These are phyloP conservation scores for Ustilago bromivora DNA, from an alignment of 1,284 basidiomycete genomes.

Conservation along the genomic window DNA sequence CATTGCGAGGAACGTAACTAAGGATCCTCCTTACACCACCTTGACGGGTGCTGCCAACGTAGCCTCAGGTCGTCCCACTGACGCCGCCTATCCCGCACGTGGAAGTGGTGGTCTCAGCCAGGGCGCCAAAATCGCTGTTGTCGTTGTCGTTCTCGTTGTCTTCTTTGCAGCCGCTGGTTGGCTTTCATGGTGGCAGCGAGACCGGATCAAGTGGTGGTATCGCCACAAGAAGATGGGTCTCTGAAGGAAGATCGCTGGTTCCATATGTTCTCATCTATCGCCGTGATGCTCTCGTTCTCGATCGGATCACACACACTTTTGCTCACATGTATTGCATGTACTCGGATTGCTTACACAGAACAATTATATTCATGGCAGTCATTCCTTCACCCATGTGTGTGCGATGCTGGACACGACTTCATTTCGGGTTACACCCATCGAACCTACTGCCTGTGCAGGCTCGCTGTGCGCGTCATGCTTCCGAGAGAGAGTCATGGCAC, in stretches of 20 bases:
- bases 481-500: neutral
- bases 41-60: conserved; percentile 35
- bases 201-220: conserved; percentile 44
- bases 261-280: neutral
- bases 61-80: conserved; percentile 30
- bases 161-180: conserved; percentile 75
- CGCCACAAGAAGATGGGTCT: conserved; percentile 51
- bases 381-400: neutral
- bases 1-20: conserved; percentile 75
- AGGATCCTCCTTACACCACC: conserved; percentile 82
- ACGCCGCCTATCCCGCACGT: conserved; percentile 32
- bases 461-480: neutral
- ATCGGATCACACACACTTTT: neutral
- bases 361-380: neutral
- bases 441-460: neutral
- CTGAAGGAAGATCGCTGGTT: neutral
- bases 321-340: neutral
- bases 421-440: neutral
- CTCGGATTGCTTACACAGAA: neutral
- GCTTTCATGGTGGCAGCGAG: conserved; percentile 72
- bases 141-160: conserved; percentile 76
- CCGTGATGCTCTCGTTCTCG: neutral
- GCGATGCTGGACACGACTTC: neutral
- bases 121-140: conserved; percentile 76
- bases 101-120: conserved; percentile 67